Conservation (phyloP, 2,329 filamentous ascomycete species). For the Paecilomyces formosus region DNA sequence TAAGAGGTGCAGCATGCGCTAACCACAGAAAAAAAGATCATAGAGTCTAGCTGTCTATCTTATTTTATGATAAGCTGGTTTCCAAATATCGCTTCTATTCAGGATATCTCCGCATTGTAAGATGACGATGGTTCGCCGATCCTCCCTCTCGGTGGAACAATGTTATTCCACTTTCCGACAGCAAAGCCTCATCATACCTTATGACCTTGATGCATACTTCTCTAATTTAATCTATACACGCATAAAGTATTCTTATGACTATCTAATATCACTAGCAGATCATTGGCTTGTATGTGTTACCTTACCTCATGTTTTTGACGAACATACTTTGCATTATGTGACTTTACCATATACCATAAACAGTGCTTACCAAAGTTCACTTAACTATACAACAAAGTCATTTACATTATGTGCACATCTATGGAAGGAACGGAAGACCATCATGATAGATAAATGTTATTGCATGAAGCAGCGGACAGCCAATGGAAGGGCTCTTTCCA, state of each 20-base stretch:
- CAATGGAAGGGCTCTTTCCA: too few species aligned
- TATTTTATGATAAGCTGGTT: not conserved
- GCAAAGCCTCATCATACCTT: not conserved
- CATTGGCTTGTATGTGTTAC: too few species aligned
- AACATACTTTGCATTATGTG: too few species aligned
- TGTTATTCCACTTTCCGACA: not conserved
- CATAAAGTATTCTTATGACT: not conserved
- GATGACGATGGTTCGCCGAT: not conserved
- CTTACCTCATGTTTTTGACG: too few species aligned
- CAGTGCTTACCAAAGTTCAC: too few species aligned
- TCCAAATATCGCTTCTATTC: not conserved
- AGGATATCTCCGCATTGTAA: not conserved
- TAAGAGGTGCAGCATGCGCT: not conserved
- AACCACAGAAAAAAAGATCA: not conserved
- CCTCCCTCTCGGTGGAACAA: not conserved
- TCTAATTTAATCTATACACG: not conserved
- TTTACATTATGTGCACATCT: too few species aligned
- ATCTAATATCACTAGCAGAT: too few species aligned
- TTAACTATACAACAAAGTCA: too few species aligned
- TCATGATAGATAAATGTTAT: too few species aligned
- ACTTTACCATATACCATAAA: too few species aligned
- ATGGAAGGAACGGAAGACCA: too few species aligned
- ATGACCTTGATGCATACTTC: not conserved
- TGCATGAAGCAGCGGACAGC: too few species aligned
- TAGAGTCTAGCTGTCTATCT: not conserved